Evolutionary conservation across 176 grass and related monocot species (phyloP).

Genomic region (Puya raimondii): DNA sequence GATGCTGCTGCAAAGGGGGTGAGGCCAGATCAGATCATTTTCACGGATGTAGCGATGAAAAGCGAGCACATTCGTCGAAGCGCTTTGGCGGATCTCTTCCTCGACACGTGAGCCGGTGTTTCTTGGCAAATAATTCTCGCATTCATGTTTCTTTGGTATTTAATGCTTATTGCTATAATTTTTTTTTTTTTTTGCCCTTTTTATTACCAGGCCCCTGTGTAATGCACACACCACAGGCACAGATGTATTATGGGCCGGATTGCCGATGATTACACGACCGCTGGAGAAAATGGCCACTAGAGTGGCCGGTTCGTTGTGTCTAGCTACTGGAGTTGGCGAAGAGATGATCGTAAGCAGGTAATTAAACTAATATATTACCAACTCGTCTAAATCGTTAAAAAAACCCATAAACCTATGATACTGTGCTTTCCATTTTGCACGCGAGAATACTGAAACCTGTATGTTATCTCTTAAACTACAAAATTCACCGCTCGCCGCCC

Average conservation of each 20-base stretch:
- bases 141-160: not conserved
- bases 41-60: conserved; percentile 91
- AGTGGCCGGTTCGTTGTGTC: conserved; percentile 78
- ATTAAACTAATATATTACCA: no score
- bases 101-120: conserved; percentile 57
- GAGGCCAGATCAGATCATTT: conserved; percentile 69
- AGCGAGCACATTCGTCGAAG: conserved; percentile 80
- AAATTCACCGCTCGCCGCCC: no score
- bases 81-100: conserved; percentile 78
- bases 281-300: conserved; percentile 93
- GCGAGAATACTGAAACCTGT: no score
- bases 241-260: conserved; percentile 78
- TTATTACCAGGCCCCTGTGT: conserved; percentile 52
- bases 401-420: no score
- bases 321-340: conserved; percentile 60
- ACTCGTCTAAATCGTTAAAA: no score
- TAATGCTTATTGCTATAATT: not conserved
- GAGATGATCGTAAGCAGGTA: conserved; percentile 80
- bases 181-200: not conserved
- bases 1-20: conserved; percentile 76
- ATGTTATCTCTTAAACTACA: no score
- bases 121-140: conserved; percentile 10
- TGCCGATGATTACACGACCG: conserved; percentile 80
- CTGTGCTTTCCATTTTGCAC: no score
- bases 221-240: conserved; percentile 91